Evolutionary conservation across 2,329 filamentous ascomycete genomes (phyloP).

Genomic region (Fusarium sp.): DNA sequence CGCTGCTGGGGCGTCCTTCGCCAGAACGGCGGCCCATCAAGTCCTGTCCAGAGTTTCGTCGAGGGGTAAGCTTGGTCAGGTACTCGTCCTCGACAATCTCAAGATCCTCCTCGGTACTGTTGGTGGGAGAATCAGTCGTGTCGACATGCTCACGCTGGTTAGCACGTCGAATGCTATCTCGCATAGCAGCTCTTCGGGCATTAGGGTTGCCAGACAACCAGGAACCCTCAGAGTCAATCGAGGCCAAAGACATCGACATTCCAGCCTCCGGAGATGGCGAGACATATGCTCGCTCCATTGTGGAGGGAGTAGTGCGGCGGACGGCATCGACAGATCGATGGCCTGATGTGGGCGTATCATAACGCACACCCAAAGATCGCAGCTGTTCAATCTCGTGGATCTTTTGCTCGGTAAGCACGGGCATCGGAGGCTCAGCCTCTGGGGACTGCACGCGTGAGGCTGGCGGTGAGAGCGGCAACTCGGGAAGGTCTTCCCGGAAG

Average conservation of each 20-base stretch:
- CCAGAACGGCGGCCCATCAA: slow-evolving; percentile 58
- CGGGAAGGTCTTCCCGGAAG: slow-evolving; percentile 92
- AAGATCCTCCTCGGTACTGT: slow-evolving; percentile 72
- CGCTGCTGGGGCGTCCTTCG: slow-evolving; percentile 68
- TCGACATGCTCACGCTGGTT: slow-evolving; percentile 45
- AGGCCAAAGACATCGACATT: slow-evolving; percentile 88
- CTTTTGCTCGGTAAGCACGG: slow-evolving; percentile 46
- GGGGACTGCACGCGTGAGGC: slow-evolving; percentile 85
- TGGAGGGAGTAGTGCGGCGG: slow-evolving; percentile 32
- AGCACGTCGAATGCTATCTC: slow-evolving; percentile 52
- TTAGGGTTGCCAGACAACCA: slow-evolving; percentile 87
- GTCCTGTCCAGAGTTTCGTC: slow-evolving; percentile 40
- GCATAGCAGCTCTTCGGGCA: slow-evolving; percentile 61
- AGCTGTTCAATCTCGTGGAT: slow-evolving; percentile 41
- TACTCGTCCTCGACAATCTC: slow-evolving; percentile 77
- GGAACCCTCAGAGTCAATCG: slow-evolving; percentile 93
- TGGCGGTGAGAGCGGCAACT: slow-evolving; percentile 86
- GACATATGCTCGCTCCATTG: slow-evolving; percentile 41
- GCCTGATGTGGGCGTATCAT: slow-evolving; percentile 61
- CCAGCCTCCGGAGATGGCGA: slow-evolving; percentile 68
- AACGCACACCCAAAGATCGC: slow-evolving; percentile 48
- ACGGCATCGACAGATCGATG: slow-evolving; percentile 53
- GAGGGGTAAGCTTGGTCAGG: slow-evolving; percentile 62
- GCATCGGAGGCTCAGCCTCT: slow-evolving; percentile 66
- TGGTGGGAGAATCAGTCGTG: slow-evolving; percentile 54